phyloP scores from a whole-genome alignment of 2,329 filamentous ascomycete species.

The Nakataea oryzae region DNA sequence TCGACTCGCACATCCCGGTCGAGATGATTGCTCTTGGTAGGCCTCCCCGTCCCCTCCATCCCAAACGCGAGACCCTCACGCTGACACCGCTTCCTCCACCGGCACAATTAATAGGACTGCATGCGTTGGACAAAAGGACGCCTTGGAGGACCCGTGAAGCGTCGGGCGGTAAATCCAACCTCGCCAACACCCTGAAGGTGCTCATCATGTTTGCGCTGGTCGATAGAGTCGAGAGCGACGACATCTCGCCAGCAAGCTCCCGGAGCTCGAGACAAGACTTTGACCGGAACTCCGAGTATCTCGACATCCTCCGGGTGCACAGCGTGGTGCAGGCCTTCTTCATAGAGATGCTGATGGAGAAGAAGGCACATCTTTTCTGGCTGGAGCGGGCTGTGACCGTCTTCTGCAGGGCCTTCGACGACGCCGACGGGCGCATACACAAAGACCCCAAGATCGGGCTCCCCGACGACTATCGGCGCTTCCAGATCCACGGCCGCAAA shows the following conservation, averaged over 20 bases:
- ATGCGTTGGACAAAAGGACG: slow-evolving; percentile 31
- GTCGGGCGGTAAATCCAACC: slow-evolving; percentile 20
- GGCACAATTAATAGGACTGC: slow-evolving; percentile 22
- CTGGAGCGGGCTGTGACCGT: slow-evolving; percentile 34
- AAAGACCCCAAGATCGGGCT: slow-evolving; percentile 28
- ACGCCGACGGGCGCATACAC: slow-evolving; percentile 31
- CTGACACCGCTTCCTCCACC: not conserved
- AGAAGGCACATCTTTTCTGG: slow-evolving; percentile 33
- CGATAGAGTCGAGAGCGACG: slow-evolving; percentile 35
- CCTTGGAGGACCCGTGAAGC: slow-evolving; percentile 33
- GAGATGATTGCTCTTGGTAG: slow-evolving; percentile 51
- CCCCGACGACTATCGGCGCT: slow-evolving; percentile 41
- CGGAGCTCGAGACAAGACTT: slow-evolving; percentile 22
- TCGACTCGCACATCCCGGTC: slow-evolving; percentile 54
- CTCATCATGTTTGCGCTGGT: slow-evolving; percentile 42
- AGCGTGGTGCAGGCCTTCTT: slow-evolving; percentile 44
- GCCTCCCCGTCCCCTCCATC: slow-evolving; percentile 4
- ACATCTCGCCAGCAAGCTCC: slow-evolving; percentile 28
- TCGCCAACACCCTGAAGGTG: slow-evolving; percentile 37
- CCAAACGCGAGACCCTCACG: too few relatives aligned
- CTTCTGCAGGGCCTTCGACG: slow-evolving; percentile 37
- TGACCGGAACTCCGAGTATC: slow-evolving; percentile 29
- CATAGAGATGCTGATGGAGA: slow-evolving; percentile 30
- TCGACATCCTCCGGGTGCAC: slow-evolving; percentile 40
- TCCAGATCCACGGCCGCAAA: slow-evolving; percentile 38